Conservation (phyloP, 2,329 filamentous ascomycete species). For the Paramyrothecium roridum region DNA sequence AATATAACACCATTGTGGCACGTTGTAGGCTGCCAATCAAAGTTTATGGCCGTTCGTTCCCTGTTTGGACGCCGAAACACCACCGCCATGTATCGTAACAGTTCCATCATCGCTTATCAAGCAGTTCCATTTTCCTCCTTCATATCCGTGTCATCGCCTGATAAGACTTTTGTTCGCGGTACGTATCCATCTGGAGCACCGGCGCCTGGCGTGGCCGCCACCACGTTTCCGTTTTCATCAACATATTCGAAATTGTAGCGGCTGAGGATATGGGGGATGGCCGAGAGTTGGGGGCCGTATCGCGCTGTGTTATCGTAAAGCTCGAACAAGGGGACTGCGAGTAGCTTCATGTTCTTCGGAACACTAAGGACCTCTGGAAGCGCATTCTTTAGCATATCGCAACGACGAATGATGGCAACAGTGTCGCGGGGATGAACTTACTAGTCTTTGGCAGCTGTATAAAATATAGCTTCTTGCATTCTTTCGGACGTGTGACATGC, state of each 20-base stretch:
- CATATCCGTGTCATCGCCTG: slow-evolving; percentile 61
- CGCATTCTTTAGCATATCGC: slow-evolving; percentile 3
- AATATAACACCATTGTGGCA: neutral
- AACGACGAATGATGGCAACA: neutral
- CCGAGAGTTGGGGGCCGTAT: slow-evolving; percentile 93
- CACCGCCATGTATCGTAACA: slow-evolving; percentile 25
- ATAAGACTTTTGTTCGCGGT: slow-evolving; percentile 64
- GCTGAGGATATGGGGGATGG: slow-evolving; percentile 91
- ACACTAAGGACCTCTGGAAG: slow-evolving; percentile 83
- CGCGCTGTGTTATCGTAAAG: slow-evolving; percentile 95
- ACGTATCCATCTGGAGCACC: slow-evolving; percentile 55
- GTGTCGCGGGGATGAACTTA: slow-evolving; percentile 43
- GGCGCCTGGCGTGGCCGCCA: slow-evolving; percentile 77
- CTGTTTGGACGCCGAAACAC: slow-evolving; percentile 29
- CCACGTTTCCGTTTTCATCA: slow-evolving; percentile 85
- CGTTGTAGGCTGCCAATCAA: neutral
- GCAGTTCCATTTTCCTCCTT: slow-evolving; percentile 42
- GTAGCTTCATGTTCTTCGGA: slow-evolving; percentile 99
- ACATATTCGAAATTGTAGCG: slow-evolving; percentile 98
- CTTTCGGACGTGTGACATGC: slow-evolving; percentile 93
- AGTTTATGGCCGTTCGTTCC: neutral
- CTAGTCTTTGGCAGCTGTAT: slow-evolving; percentile 91
- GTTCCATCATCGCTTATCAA: slow-evolving; percentile 15
- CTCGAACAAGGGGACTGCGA: slow-evolving; percentile 95
- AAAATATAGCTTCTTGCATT: slow-evolving; percentile 99